Base-by-base conservation (phyloP, 1,139 yeast genomes). In the Saccharomyces hybrid region DNA sequence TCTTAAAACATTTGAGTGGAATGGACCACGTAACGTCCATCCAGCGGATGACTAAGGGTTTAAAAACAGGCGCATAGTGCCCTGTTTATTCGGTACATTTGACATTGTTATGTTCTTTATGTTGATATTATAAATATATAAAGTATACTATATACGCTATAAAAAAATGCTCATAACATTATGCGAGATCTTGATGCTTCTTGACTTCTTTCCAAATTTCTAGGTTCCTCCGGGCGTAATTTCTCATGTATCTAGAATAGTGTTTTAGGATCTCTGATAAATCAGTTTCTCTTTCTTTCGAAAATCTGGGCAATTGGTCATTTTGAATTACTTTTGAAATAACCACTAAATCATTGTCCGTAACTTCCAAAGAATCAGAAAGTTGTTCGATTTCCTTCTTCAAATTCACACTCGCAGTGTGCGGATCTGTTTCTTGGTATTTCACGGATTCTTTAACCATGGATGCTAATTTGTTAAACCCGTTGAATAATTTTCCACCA, bases 201-300 rank as follows among this genome's bases (percentile, higher is more conserved):
- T 70, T 71, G 5, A 73, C 63, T 13, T 68, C 70, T 55, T 69
- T 69, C 77, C 77, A 73, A 13, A 70, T 60, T 38, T 65, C 63
- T 28, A 72, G 54, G 55, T 72, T 73, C 49, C 67, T 68, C 50
- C 63, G 63, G 0, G 74, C 68, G 53, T 66, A 70, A 7, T 60
- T 61, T 48, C 59, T 62, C 66, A 73, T 59, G 13, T 64, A 66
- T 49, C 57, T 65, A 5, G 71, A 58, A 50, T 66, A 66, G 26
- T 59, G 58, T 31, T 59, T 62, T 28, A 69, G 50, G 11, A 66
- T 60, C 7, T 57, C 57, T 5, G 59, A 53, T 5, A 73, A 46
- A 11, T 64, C 68, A 31, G 60, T 58, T 61, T 70, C 67, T 54
- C 68, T 65, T 27, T 59, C 56, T 9, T 58, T 59, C 16, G 67